Evolutionary conservation across 495 filamentous ascomycete genomes (phyloP).

Genomic region (Platismatia glauca): DNA sequence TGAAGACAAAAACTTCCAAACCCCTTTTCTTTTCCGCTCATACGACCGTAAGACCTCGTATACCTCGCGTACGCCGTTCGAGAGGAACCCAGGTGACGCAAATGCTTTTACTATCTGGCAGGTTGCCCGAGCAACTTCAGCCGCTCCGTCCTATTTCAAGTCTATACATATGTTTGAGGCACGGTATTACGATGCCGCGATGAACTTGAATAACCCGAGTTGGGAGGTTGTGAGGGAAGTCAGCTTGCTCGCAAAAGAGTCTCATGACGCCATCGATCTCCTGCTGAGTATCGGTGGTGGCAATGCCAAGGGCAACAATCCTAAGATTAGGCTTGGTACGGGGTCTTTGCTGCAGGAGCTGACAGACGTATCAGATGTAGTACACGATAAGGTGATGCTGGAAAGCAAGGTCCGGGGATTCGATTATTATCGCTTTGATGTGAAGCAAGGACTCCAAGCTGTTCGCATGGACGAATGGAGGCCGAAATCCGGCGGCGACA

Average conservation of each 20-base stretch:
- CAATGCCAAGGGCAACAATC: neutral
- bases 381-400: neutral
- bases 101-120: neutral
- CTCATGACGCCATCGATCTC: neutral
- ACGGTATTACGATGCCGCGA: conserved; percentile 1
- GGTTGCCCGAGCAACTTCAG: conserved; percentile 5
- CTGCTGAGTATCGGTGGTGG: conserved; percentile 8
- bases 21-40: conserved; percentile 1
- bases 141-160: neutral
- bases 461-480: conserved; percentile 33
- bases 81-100: neutral
- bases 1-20: neutral
- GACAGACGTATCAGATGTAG: neutral
- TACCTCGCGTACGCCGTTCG: neutral
- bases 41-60: neutral
- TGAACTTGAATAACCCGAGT: conserved; percentile 1
- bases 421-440: conserved; percentile 38
- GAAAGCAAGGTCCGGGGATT: neutral
- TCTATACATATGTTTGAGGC: neutral
- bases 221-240: neutral
- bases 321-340: neutral
- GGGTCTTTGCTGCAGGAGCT: neutral
- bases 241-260: neutral
- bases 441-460: conserved; percentile 33
- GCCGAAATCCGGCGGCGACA: neutral